Evolutionary conservation across 2,329 filamentous ascomycete species (phyloP).

Genomic region (Fusarium sp.): DNA sequence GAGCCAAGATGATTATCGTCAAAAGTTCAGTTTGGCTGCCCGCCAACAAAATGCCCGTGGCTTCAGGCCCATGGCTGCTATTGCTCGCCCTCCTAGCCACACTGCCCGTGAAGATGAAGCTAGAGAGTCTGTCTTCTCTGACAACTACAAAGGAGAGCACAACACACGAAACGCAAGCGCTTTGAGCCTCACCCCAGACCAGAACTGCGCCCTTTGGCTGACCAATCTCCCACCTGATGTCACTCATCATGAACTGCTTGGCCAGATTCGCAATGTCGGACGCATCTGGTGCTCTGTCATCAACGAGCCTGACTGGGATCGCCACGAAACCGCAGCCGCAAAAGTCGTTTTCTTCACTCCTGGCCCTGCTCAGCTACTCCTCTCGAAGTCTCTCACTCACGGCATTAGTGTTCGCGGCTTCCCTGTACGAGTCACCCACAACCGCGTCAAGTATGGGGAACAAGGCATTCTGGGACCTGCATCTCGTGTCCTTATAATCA

Average conservation of each 20-base stretch:
- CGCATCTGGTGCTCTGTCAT: slow-evolving; percentile 61
- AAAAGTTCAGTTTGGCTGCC: neutral
- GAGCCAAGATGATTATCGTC: neutral
- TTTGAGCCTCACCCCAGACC: slow-evolving; percentile 40
- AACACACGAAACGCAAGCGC: slow-evolving; percentile 48
- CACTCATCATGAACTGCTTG: slow-evolving; percentile 54
- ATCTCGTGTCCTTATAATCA: slow-evolving; percentile 61
- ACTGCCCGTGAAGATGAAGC: neutral
- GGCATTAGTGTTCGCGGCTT: slow-evolving; percentile 50
- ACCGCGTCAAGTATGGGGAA: slow-evolving; percentile 56
- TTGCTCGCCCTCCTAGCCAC: neutral
- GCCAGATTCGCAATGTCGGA: slow-evolving; percentile 54
- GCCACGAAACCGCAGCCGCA: slow-evolving; percentile 52
- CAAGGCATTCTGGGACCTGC: slow-evolving; percentile 40
- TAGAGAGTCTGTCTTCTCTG: slow-evolving; percentile 39
- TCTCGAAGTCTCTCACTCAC: slow-evolving; percentile 32
- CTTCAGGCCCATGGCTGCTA: slow-evolving; percentile 38
- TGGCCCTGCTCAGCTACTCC: slow-evolving; percentile 46
- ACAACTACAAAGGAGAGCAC: slow-evolving; percentile 50
- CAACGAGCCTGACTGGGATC: slow-evolving; percentile 54
- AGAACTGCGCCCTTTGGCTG: slow-evolving; percentile 63
- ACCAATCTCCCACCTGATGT: slow-evolving; percentile 58
- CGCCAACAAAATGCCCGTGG: slow-evolving; percentile 5
- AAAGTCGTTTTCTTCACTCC: slow-evolving; percentile 60
- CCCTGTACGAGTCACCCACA: slow-evolving; percentile 52